Conservation (phyloP, 148 eudicot genomes). For the Fagopyrum homotropicum region DNA sequence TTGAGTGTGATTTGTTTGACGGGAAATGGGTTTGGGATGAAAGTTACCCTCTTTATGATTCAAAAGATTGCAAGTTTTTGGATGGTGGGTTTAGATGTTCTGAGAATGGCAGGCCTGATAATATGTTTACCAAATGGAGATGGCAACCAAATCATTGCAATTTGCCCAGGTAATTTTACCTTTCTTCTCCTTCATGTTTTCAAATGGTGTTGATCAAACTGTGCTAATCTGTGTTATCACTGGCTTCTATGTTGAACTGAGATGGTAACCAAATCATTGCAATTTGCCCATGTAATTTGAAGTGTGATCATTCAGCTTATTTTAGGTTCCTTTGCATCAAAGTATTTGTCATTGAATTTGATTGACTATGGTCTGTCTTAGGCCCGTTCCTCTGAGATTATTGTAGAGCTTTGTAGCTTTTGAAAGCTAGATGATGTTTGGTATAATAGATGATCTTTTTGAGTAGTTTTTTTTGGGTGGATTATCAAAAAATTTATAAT, state of each 20-base stretch:
- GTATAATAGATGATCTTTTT: no score
- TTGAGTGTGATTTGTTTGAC: constrained; percentile 65
- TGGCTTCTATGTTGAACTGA: background rate
- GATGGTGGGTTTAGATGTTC: constrained; percentile 87
- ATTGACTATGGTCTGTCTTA: background rate
- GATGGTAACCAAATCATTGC: no score
- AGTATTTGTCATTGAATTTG: background rate
- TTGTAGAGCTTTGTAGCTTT: no score
- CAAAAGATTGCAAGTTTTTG: constrained; percentile 60
- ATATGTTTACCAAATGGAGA: constrained; percentile 70
- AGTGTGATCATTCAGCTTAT: background rate
- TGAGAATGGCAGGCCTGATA: constrained; percentile 82
- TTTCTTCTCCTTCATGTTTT: background rate
- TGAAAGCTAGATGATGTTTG: no score
- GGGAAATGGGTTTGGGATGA: constrained; percentile 99
- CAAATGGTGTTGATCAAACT: background rate
- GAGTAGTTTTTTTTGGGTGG: no score
- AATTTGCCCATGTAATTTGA: background rate
- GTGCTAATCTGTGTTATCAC: no score
- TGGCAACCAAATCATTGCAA: constrained; percentile 90
- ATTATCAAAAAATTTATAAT: no score
- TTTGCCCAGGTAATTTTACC: constrained; percentile 61
- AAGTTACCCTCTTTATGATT: constrained; percentile 70
- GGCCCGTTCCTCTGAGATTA: no score
- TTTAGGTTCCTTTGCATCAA: background rate